A percentile compares a stretch with the other conserved stretches of the same genome.
These are phyloP conservation scores for Serendipita sp. DNA, from an alignment of 768 basidiomycete species.

Conservation along the genomic window DNA sequence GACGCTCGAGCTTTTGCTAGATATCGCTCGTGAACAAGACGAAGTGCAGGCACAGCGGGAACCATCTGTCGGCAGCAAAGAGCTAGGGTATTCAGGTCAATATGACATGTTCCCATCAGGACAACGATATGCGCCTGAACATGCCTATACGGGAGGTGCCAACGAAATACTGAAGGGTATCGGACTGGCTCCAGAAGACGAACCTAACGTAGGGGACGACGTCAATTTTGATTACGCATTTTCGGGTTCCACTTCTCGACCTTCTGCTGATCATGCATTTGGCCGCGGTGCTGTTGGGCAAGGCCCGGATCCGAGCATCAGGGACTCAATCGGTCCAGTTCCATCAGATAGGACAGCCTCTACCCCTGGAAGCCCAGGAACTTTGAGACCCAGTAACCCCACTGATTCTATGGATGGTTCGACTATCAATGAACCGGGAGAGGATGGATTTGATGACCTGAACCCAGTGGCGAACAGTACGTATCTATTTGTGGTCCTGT, in stretches of 20 bases:
- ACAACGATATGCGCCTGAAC: background rate
- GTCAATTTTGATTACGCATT: slow-evolving; percentile 5
- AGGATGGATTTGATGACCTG: no score
- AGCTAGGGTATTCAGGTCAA: slow-evolving; percentile 4
- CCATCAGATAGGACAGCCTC: no score
- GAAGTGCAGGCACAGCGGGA: slow-evolving; percentile 16
- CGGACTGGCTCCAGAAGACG: background rate
- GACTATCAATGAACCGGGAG: no score
- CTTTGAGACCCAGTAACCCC: no score
- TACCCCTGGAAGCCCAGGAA: no score
- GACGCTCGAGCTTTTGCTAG: slow-evolving; percentile 1
- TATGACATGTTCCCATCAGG: background rate
- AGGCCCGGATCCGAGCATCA: no score
- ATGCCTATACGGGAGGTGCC: background rate
- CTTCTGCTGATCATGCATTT: no score
- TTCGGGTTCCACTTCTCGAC: background rate
- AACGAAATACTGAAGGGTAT: background rate
- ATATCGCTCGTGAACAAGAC: slow-evolving; percentile 10
- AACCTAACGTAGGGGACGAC: slow-evolving; percentile 4
- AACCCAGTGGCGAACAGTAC: no score
- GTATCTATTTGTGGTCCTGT: no score
- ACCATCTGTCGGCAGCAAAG: slow-evolving; percentile 1
- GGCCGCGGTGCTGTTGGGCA: no score
- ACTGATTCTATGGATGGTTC: no score
- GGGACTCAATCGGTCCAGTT: no score